Percentiles rank a stretch among this genome's conserved stretches.
These are phyloP conservation scores for Flueggea neowawraea DNA, from an alignment of 441 rosid genomes.

Conservation along the genomic window DNA sequence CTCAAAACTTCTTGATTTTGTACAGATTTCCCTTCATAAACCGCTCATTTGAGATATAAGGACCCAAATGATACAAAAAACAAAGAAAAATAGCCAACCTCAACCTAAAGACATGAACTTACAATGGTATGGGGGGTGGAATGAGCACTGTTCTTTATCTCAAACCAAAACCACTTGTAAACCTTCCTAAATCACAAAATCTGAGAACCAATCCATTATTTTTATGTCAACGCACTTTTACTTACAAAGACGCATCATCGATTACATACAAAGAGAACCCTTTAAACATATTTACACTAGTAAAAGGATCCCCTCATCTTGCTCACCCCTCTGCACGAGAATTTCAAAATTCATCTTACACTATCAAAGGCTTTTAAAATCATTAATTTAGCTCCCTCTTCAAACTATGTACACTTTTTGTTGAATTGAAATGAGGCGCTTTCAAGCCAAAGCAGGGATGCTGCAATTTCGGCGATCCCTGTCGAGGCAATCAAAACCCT, in stretches of 20 bases:
- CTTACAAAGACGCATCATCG: conserved; percentile 26
- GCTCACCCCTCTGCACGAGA: conserved; percentile 11
- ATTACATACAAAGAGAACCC: conserved; percentile 25
- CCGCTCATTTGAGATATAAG: conserved; percentile 6
- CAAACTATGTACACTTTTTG: conserved; percentile 28
- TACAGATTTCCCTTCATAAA: conserved; percentile 32
- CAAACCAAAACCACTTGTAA: not conserved
- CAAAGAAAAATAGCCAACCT: not conserved
- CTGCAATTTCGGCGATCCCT: conserved; percentile 71
- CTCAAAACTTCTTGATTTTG: conserved; percentile 12
- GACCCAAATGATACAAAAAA: conserved; percentile 3
- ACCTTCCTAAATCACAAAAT: conserved; percentile 1
- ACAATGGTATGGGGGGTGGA: conserved; percentile 10
- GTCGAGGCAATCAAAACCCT: conserved; percentile 90
- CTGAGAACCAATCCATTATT: conserved; percentile 17
- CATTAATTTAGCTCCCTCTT: conserved; percentile 11
- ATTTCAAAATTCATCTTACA: conserved; percentile 30
- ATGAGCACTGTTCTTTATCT: not conserved
- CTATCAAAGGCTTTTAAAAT: conserved; percentile 10
- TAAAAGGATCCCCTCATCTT: conserved; percentile 16
- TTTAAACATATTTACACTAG: conserved; percentile 36
- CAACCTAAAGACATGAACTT: conserved; percentile 9
- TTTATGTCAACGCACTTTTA: conserved; percentile 20
- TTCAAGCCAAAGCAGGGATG: conserved; percentile 72
- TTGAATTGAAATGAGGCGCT: conserved; percentile 6